Base-by-base conservation (phyloP, 495 filamentous ascomycete genomes). In the Neurospora pannonica region DNA sequence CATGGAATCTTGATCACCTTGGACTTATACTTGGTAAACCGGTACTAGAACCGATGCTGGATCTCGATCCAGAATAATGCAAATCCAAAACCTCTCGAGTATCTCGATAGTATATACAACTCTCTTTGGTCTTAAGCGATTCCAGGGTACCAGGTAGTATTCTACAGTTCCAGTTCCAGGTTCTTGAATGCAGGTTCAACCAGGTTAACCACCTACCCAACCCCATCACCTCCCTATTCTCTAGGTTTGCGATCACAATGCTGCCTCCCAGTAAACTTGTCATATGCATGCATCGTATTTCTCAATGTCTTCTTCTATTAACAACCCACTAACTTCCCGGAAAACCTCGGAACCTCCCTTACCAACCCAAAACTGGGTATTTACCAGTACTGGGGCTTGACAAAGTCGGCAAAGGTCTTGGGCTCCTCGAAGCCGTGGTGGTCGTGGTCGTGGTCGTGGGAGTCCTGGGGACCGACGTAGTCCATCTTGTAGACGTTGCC, bases 401-500 rank as follows among this genome's bases (percentile, higher is more conserved):
- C 92, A 86, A 85, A 97, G 88, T 99, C 91, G 82, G 92, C 92
- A 77, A 97, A 94, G 73, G 92, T 97, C 90, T 96, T 95, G 81
- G 93, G 92, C 85, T 96, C 93, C 83, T 89, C 88, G 81, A 87
- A 89, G 79, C 85, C 84, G 78, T 88, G 88, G 84, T 83, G 81
- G 80, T 88, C 83, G 79, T 83, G 79, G 79, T 87, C 83, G 77
- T 90, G 86, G 67, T 37, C 71, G 46, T 75, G 69, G 67, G 73
- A 84, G 75, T 92, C 92, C 79, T 88, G 79, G 38, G 94, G 92
- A 42, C 96, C 96, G 73, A 98, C 82, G 82, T 98, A 99, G 82
- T 98, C 93, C 90, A 98, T 93, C 90, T 97, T 97, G 85, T 95
- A 92, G 77, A 94, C 93, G 85, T 89, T 90, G 71, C 97, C 97